These are phyloP conservation scores for Trichosporon asahii DNA, from an alignment of 1,284 basidiomycete species.

Conservation along the genomic window DNA sequence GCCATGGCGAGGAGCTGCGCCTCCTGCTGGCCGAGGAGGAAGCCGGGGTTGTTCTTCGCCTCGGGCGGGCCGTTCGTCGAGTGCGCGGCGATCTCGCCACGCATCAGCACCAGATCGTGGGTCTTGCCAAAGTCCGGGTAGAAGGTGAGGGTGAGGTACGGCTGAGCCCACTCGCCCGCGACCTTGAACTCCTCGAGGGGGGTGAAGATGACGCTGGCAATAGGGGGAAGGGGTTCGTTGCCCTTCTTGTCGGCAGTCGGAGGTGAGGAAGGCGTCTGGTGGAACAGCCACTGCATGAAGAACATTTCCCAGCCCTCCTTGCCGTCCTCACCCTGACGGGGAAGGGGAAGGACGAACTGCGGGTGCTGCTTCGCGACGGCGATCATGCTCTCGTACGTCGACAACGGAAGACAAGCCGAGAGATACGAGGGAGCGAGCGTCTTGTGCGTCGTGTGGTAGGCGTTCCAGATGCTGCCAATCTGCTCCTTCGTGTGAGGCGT, in stretches of 20 bases:
- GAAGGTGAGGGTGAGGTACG: constrained; percentile 83
- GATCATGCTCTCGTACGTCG: constrained; percentile 70
- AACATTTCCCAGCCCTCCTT: constrained; percentile 73
- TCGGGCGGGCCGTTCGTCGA: constrained; percentile 34
- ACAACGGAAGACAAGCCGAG: constrained; percentile 70
- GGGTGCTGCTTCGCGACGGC: constrained; percentile 63
- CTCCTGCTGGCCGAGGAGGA: constrained; percentile 69
- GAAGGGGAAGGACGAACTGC: constrained; percentile 73
- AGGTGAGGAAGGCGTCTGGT: constrained; percentile 59
- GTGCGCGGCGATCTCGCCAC: constrained; percentile 81
- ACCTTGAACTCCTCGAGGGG: constrained; percentile 92
- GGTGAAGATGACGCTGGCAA: constrained; percentile 75
- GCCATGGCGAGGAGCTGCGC: constrained; percentile 74
- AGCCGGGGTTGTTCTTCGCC: constrained; percentile 50
- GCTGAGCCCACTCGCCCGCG: constrained; percentile 80
- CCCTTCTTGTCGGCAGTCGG: constrained; percentile 14
- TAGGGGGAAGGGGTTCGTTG: constrained; percentile 48
- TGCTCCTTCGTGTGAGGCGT: constrained; percentile 68
- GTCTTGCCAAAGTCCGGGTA: constrained; percentile 82
- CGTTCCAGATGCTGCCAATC: constrained; percentile 78
- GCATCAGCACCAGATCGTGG: constrained; percentile 79
- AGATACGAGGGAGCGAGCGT: constrained; percentile 77
- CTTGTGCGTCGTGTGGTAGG: constrained; percentile 74
- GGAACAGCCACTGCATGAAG: constrained; percentile 80
- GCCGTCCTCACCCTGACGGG: constrained; percentile 50